Evolutionary conservation across 1,284 basidiomycete genomes (phyloP).

Genomic region (Ceratobasidium sp.): DNA sequence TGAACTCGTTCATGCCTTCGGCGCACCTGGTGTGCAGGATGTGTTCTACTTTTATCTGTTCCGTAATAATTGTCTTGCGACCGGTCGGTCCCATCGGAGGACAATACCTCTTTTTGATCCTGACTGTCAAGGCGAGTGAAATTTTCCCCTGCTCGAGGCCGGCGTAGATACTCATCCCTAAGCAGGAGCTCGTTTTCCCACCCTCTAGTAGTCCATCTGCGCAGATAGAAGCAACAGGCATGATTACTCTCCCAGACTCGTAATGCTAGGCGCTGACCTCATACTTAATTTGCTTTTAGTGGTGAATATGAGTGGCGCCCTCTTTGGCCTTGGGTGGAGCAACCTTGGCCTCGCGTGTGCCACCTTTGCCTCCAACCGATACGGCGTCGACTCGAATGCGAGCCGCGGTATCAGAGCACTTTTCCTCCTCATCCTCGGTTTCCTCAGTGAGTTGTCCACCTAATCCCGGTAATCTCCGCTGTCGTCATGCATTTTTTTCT

Average conservation of each 20-base stretch:
- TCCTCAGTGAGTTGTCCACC: conserved; percentile 58
- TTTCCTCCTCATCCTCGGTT: conserved; percentile 61
- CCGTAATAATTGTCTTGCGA: conserved; percentile 60
- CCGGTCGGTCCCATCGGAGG: conserved; percentile 63
- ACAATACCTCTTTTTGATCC: conserved; percentile 61
- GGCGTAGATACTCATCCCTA: background rate
- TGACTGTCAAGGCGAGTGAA: conserved; percentile 58
- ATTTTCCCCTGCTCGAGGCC: background rate
- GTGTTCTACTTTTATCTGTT: conserved; percentile 60
- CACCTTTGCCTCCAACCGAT: conserved; percentile 53
- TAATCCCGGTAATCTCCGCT: background rate
- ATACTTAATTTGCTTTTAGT: conserved; percentile 52
- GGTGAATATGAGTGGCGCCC: conserved; percentile 63
- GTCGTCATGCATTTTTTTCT: conserved; percentile 1
- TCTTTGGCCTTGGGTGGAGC: conserved; percentile 63
- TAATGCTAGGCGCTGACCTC: background rate
- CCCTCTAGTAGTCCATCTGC: conserved; percentile 65
- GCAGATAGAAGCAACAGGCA: conserved; percentile 60
- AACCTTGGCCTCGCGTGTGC: conserved; percentile 61
- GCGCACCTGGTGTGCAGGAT: conserved; percentile 39
- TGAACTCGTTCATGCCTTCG: conserved; percentile 15
- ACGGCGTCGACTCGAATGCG: conserved; percentile 52
- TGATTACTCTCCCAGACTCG: background rate
- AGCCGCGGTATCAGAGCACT: conserved; percentile 60
- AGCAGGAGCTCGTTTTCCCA: conserved; percentile 63